phyloP scores from a whole-genome alignment of 495 filamentous ascomycete species.

The Penicillium samsonianum region DNA sequence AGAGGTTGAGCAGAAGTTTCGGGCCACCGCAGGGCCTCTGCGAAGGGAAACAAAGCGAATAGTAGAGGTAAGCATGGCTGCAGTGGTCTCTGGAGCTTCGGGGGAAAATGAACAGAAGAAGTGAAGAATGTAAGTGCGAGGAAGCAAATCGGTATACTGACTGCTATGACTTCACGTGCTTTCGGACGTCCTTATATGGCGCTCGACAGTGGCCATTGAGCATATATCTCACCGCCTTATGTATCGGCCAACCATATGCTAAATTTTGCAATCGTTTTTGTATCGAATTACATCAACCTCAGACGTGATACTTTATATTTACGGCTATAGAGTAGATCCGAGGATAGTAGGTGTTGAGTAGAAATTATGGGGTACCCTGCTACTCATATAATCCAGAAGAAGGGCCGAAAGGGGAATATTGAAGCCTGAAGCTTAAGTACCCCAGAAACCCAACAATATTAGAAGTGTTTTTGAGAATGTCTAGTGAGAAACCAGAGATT shows the following conservation, averaged over 20 bases:
- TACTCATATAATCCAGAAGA: not conserved
- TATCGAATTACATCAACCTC: not conserved
- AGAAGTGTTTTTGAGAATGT: not conserved
- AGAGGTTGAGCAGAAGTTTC: slow-evolving; percentile 48
- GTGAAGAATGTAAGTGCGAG: slow-evolving; percentile 11
- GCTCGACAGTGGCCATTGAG: not conserved
- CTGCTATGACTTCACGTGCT: slow-evolving; percentile 17
- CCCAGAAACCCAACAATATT: not conserved
- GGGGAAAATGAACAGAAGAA: slow-evolving; percentile 11
- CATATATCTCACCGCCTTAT: slow-evolving; percentile 2
- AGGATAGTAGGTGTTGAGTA: not conserved
- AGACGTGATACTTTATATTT: not conserved
- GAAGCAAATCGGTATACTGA: slow-evolving; percentile 6
- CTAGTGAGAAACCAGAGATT: not conserved
- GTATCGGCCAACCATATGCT: not conserved
- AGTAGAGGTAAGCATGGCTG: slow-evolving; percentile 39
- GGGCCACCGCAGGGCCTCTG: slow-evolving; percentile 37
- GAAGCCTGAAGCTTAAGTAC: not conserved
- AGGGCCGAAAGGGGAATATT: not conserved
- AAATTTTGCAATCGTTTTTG: not conserved
- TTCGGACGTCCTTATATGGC: not conserved
- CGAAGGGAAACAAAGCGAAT: slow-evolving; percentile 26
- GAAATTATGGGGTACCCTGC: not conserved
- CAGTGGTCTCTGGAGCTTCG: slow-evolving; percentile 6
- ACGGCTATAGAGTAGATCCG: not conserved